A percentile compares a stretch with the other conserved stretches of the same genome.
These are phyloP conservation scores for Ophiostoma fasciatum DNA, from an alignment of 2,329 filamentous ascomycete species.

Conservation along the genomic window DNA sequence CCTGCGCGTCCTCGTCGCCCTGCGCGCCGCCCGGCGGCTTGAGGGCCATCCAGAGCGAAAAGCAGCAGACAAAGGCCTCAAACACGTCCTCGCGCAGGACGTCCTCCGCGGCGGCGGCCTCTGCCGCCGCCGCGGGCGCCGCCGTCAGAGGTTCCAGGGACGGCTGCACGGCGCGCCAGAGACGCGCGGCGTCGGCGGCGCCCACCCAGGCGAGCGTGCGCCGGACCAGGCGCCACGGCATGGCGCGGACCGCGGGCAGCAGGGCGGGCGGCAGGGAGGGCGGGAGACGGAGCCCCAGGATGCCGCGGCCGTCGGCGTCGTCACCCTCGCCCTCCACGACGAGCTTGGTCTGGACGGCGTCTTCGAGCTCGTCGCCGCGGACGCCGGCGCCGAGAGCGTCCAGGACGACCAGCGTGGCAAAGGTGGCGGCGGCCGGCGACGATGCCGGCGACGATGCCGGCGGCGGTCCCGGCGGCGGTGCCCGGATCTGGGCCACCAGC, in stretches of 20 bases:
- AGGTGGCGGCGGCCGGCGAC: not conserved
- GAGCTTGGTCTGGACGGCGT: constrained; percentile 25
- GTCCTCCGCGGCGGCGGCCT: constrained; percentile 11
- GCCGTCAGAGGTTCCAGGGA: not conserved
- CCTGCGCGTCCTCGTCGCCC: constrained; percentile 13
- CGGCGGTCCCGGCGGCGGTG: not conserved
- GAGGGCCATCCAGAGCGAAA: constrained; percentile 17
- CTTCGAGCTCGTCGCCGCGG: constrained; percentile 25
- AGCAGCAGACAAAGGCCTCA: constrained; percentile 19
- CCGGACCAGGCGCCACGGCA: constrained; percentile 15
- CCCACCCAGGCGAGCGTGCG: constrained; percentile 16
- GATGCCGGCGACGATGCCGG: not conserved
- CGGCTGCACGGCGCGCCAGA: constrained; percentile 13
- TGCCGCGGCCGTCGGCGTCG: not conserved
- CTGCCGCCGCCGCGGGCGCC: no score
- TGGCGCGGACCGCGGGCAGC: constrained; percentile 1
- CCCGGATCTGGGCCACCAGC: constrained; percentile 27
- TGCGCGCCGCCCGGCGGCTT: constrained; percentile 2
- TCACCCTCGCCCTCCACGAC: constrained; percentile 13
- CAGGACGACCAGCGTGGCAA: constrained; percentile 22
- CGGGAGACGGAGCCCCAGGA: no score
- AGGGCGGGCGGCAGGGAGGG: no score
- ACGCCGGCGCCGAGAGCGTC: constrained; percentile 28
- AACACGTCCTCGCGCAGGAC: constrained; percentile 14
- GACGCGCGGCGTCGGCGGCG: constrained; percentile 11